A percentile compares a stretch with the other conserved stretches of the same genome.
Evolutionary conservation across 306 rosid genomes (phyloP).

Genomic region (Sindora glabra): DNA sequence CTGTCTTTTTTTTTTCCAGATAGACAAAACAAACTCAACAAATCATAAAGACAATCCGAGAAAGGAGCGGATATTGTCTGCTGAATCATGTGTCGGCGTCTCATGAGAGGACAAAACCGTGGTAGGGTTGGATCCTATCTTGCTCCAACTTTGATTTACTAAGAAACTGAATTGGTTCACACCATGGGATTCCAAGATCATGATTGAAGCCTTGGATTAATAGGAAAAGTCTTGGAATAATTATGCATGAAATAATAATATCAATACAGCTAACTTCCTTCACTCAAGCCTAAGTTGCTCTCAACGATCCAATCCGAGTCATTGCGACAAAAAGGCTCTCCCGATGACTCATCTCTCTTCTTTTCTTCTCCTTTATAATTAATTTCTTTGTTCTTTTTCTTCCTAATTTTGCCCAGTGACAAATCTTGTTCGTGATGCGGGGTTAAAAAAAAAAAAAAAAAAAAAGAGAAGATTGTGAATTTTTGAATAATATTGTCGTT

Average conservation of each 20-base stretch:
- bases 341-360: not conserved
- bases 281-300: not conserved
- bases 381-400: not conserved
- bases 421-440: not conserved
- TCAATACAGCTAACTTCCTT: too few relatives aligned
- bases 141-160: constrained; percentile 8
- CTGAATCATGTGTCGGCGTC: constrained; percentile 34
- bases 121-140: constrained; percentile 20
- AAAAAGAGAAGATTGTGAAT: too few relatives aligned
- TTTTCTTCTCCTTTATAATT: not conserved
- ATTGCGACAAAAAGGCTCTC: not conserved
- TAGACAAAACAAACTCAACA: not conserved
- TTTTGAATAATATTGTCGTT: too few relatives aligned
- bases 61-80: constrained; percentile 34
- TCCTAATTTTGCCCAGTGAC: not conserved
- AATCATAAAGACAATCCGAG: constrained; percentile 12
- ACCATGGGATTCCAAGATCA: constrained; percentile 3
- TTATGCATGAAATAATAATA: constrained; percentile 18
- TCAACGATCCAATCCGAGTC: not conserved
- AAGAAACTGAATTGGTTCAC: not conserved
- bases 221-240: not conserved
- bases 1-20: not conserved
- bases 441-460: too few relatives aligned
- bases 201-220: constrained; percentile 2
- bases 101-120: constrained; percentile 20